Conservation (phyloP, 1,139 yeast genomes). For the Taphrina pruni region DNA sequence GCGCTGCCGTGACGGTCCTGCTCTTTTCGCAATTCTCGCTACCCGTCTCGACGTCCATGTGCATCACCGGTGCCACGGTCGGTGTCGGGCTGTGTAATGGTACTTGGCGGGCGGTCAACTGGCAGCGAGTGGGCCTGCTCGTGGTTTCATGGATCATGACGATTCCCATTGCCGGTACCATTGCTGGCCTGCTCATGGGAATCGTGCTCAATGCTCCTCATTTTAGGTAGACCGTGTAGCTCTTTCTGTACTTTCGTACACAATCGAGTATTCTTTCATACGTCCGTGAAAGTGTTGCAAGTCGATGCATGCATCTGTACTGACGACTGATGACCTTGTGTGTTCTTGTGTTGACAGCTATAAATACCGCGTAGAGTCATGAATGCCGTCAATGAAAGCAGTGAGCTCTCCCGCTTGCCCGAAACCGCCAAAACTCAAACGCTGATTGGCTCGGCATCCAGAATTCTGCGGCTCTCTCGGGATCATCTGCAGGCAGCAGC, state of each 20-base stretch:
- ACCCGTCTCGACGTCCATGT: constrained; percentile 79
- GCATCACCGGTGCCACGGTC: constrained; percentile 81
- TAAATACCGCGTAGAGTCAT: too few species aligned
- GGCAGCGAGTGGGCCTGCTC: constrained; percentile 78
- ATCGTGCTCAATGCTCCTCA: constrained; percentile 72
- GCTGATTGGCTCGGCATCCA: constrained; percentile 1
- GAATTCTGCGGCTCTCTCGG: not conserved
- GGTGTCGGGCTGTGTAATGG: constrained; percentile 75
- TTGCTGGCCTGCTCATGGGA: constrained; percentile 71
- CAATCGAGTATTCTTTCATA: too few species aligned
- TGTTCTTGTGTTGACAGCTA: too few species aligned
- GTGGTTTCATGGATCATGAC: constrained; percentile 77
- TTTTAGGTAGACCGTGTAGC: constrained; percentile 45
- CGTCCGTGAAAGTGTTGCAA: too few species aligned
- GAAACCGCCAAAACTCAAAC: too few species aligned
- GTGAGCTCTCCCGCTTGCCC: too few species aligned
- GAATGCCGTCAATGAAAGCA: too few species aligned
- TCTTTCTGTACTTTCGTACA: too few species aligned
- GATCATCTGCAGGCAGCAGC: not conserved
- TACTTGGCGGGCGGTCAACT: constrained; percentile 69
- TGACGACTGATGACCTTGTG: too few species aligned
- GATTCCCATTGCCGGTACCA: constrained; percentile 73
- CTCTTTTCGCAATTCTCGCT: constrained; percentile 75
- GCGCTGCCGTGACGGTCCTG: constrained; percentile 77
- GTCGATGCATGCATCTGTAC: too few species aligned